Percentiles rank a stretch among this genome's conserved stretches.
phyloP scores from a whole-genome alignment of 495 filamentous ascomycete genomes.

The Neurospora sp. region DNA sequence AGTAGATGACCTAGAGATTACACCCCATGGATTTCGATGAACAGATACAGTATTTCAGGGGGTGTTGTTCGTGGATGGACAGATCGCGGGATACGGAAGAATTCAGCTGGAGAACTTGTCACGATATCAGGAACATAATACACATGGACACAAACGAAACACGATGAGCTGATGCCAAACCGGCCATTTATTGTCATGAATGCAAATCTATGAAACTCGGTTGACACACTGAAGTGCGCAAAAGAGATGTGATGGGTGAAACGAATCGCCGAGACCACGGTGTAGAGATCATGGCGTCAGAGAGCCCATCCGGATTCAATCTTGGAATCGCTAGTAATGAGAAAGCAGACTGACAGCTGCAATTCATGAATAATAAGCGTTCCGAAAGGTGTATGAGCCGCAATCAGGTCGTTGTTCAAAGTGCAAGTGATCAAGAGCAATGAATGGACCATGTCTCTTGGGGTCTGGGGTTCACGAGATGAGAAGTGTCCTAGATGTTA shows the following conservation, averaged over 20 bases:
- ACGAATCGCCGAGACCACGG: constrained; percentile 47
- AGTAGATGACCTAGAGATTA: background rate
- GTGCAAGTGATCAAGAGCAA: background rate
- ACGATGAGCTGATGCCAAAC: background rate
- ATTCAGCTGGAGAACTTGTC: background rate
- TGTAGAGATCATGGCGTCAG: constrained; percentile 43
- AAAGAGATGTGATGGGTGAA: constrained; percentile 42
- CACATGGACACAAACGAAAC: background rate
- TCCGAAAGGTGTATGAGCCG: constrained; percentile 12
- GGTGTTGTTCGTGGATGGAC: background rate
- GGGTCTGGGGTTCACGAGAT: background rate
- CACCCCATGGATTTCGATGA: background rate
- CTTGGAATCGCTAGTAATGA: constrained; percentile 45
- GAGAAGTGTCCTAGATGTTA: background rate
- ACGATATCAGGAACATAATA: background rate
- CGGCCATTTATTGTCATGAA: background rate
- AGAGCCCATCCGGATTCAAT: constrained; percentile 44
- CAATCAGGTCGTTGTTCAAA: background rate
- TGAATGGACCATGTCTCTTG: background rate
- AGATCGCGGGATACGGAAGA: background rate
- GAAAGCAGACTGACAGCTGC: constrained; percentile 41
- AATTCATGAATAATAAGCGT: constrained; percentile 40
- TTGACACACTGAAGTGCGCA: background rate
- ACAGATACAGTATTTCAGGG: background rate
- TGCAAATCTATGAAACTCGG: background rate